Conservation (phyloP, 1,284 basidiomycete genomes). For the Mycena sp. region DNA sequence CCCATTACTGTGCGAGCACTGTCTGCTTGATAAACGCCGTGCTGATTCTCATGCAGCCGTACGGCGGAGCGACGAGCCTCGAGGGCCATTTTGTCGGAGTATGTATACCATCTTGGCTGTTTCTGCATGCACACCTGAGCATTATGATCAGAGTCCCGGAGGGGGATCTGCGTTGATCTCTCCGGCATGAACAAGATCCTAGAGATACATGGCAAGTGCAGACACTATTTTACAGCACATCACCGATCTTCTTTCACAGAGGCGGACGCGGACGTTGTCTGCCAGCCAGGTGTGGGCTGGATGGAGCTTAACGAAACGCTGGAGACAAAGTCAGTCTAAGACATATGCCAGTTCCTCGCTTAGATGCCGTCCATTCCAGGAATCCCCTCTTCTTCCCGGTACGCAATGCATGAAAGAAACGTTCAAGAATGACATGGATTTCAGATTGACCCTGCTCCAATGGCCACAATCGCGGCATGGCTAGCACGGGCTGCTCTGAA, state of each 20-base stretch:
- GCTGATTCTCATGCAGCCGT: conserved; percentile 47
- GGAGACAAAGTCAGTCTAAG: conserved; percentile 59
- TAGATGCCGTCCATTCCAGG: conserved; percentile 42
- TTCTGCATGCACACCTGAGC: neutral
- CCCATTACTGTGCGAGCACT: conserved; percentile 61
- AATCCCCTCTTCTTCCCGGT: conserved; percentile 90
- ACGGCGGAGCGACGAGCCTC: conserved; percentile 74
- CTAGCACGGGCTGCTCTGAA: conserved; percentile 84
- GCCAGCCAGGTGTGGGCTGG: conserved; percentile 88
- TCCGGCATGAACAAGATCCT: conserved; percentile 87
- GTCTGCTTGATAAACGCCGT: neutral
- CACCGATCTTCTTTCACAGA: conserved; percentile 50
- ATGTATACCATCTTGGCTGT: conserved; percentile 33
- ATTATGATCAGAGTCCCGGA: conserved; percentile 50
- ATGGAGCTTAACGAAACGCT: conserved; percentile 86
- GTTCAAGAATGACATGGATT: neutral
- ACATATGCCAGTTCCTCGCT: neutral
- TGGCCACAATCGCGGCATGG: conserved; percentile 92
- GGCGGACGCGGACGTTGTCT: conserved; percentile 83
- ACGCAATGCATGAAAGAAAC: conserved; percentile 35
- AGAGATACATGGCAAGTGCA: conserved; percentile 70
- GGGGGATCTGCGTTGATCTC: conserved; percentile 91
- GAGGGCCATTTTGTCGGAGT: conserved; percentile 76
- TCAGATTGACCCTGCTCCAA: conserved; percentile 80
- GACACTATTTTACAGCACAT: neutral